phyloP scores from a whole-genome alignment of 179 eudicot species.

The Beta macrorhiza region DNA sequence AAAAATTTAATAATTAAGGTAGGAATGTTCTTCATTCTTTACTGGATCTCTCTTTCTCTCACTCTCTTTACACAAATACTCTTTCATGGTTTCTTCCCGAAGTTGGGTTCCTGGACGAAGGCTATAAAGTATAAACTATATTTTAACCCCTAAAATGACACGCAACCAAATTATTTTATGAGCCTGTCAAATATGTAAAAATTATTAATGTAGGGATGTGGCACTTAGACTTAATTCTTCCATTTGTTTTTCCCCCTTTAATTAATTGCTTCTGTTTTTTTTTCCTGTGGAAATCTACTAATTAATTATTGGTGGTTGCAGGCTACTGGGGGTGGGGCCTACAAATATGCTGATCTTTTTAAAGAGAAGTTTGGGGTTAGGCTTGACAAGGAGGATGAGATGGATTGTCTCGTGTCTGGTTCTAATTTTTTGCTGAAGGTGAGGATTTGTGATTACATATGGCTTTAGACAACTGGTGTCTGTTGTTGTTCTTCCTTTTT shows the following conservation, averaged over 20 bases:
- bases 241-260: neutral
- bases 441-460: slow-evolving; percentile 14
- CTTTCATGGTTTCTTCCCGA: neutral
- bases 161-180: neutral
- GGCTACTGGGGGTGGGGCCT: slow-evolving; percentile 99
- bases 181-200: neutral
- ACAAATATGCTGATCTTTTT: slow-evolving; percentile 77
- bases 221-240: neutral
- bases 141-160: neutral
- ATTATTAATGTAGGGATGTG: too few relatives aligned
- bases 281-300: slow-evolving; percentile 19
- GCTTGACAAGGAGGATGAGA: slow-evolving; percentile 95
- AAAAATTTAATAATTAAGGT: slow-evolving; percentile 60
- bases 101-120: neutral
- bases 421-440: slow-evolving; percentile 91
- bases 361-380: slow-evolving; percentile 72
- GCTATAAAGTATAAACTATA: neutral
- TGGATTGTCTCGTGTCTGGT: slow-evolving; percentile 92
- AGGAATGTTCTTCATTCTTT: slow-evolving; percentile 10
- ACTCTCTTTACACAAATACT: neutral
- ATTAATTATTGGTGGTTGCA: slow-evolving; percentile 39
- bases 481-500: neutral
- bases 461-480: neutral
- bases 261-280: neutral
- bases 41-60: neutral